Evolutionary conservation across 768 basidiomycete genomes (phyloP).

Genomic region (Paxillus rubicundulus): DNA sequence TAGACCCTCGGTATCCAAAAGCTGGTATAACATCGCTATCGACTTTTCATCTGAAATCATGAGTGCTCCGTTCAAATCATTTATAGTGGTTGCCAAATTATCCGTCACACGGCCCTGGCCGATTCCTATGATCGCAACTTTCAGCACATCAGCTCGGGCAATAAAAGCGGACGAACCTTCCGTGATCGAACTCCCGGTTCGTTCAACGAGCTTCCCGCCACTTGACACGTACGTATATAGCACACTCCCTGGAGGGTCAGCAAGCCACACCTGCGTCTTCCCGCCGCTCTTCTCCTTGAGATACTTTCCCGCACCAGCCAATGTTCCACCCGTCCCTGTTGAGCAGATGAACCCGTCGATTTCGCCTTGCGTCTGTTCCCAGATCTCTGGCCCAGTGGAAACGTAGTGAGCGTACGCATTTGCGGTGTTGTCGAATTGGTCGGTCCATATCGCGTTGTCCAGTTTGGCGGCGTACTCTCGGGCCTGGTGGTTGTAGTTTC

Average conservation of each 20-base stretch:
- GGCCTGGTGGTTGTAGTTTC: conserved; percentile 98
- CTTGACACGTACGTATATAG: conserved; percentile 78
- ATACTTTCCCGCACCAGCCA: conserved; percentile 84
- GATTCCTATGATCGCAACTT: conserved; percentile 59
- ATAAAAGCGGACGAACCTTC: conserved; percentile 56
- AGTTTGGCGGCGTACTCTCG: conserved; percentile 74
- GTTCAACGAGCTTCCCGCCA: conserved; percentile 73
- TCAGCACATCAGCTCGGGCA: background rate
- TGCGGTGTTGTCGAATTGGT: conserved; percentile 97
- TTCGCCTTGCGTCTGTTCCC: conserved; percentile 78
- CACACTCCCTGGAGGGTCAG: conserved; percentile 96
- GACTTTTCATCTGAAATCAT: conserved; percentile 86
- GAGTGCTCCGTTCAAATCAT: conserved; percentile 77
- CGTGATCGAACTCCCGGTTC: conserved; percentile 85
- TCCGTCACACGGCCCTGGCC: conserved; percentile 95
- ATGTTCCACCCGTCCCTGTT: conserved; percentile 94
- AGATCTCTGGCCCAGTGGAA: conserved; percentile 95
- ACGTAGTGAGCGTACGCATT: conserved; percentile 86
- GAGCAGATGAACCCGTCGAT: conserved; percentile 91
- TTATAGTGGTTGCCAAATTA: conserved; percentile 82
- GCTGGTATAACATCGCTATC: conserved; percentile 89
- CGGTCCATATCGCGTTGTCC: conserved; percentile 89
- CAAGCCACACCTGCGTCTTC: conserved; percentile 86
- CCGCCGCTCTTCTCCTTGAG: conserved; percentile 80
- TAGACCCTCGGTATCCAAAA: conserved; percentile 88